phyloP scores from a whole-genome alignment of 331 rosid species.

The Rosa hybrid region DNA sequence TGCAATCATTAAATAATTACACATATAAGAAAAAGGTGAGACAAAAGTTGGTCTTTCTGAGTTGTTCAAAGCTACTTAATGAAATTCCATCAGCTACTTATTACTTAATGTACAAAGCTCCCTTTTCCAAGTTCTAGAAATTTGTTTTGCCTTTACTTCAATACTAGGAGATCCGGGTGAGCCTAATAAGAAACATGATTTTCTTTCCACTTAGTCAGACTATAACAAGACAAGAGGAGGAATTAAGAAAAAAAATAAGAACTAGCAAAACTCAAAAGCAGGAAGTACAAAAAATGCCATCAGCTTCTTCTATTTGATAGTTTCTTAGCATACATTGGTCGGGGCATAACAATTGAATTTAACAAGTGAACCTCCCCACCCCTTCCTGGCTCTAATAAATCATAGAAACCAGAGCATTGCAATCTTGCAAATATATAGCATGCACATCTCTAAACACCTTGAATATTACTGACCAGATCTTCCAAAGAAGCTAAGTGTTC shows the following conservation, averaged over 20 bases:
- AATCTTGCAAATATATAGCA: not conserved
- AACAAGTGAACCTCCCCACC: too few relatives aligned
- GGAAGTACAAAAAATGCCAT: not conserved
- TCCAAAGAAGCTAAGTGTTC: constrained; percentile 70
- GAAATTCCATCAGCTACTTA: too few relatives aligned
- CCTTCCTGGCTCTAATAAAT: not conserved
- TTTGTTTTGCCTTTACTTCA: too few relatives aligned
- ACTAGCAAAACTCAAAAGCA: not conserved
- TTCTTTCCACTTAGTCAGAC: not conserved
- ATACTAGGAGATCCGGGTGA: not conserved
- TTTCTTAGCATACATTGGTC: not conserved
- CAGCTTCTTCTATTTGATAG: constrained; percentile 12
- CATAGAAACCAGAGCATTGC: not conserved
- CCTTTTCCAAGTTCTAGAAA: too few relatives aligned
- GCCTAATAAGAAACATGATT: not conserved
- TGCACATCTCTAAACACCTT: constrained; percentile 10
- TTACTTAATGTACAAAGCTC: too few relatives aligned
- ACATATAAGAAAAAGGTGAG: too few relatives aligned
- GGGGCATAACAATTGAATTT: not conserved
- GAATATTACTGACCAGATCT: constrained; percentile 46
- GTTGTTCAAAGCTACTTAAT: too few relatives aligned
- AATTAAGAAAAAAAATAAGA: too few relatives aligned
- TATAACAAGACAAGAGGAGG: not conserved
- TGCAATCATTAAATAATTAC: too few relatives aligned
- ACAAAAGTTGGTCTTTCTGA: too few relatives aligned